Base-by-base conservation (phyloP, 176 grass and related monocot genomes). In the Avena atlantica region DNA sequence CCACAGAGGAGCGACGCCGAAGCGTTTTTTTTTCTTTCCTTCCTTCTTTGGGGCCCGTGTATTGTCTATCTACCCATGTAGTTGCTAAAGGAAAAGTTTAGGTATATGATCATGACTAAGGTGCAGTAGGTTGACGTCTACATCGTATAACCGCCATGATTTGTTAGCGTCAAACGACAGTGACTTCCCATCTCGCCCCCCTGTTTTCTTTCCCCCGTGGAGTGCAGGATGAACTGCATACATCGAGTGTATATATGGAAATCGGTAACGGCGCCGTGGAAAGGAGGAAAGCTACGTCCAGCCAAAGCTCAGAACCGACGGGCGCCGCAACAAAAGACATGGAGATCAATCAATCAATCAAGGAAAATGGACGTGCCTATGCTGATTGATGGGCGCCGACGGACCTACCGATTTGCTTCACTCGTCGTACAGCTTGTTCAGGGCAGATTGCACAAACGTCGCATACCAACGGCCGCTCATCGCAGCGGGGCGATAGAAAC, bases 131-230 rank as follows among this genome's bases (percentile, higher is more conserved):
- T 45, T 19, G 9, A 5, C 19, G 40, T 72, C 69, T 47, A 47
- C 69, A 47, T 72, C 69, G 9, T 73, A 48, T 73, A 73, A 73
- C 70, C 20, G 19, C 20, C 70, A 8, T 50, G 70, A 49, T 74
- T 14, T 14, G n/a, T 50, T 74, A 25, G 44, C 70, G 2, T 74
- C 70, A 49, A 24, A 74, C 44, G 70, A 74, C 12, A 3, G n/a
- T 14, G 44, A 48, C 42, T 74, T 49, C 70, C n/a, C 42, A 73
- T 73, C 70, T n/a, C 13, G 70, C 42, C 42, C 20, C 19, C 31
- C 31, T 19, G 7, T 19, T 67, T 70, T 70, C 3, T 40, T 70
- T 42, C 40, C 11, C 3, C 49, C 8, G 15, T 13, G 70, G 11
- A 20, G 42, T 73, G 70, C 20, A 47, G 70, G 70, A 73, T 73